Percentiles rank a stretch among this genome's conserved stretches.
These are phyloP conservation scores for Chlorencoelia australis DNA, from an alignment of 2,329 filamentous ascomycete species.

Conservation along the genomic window DNA sequence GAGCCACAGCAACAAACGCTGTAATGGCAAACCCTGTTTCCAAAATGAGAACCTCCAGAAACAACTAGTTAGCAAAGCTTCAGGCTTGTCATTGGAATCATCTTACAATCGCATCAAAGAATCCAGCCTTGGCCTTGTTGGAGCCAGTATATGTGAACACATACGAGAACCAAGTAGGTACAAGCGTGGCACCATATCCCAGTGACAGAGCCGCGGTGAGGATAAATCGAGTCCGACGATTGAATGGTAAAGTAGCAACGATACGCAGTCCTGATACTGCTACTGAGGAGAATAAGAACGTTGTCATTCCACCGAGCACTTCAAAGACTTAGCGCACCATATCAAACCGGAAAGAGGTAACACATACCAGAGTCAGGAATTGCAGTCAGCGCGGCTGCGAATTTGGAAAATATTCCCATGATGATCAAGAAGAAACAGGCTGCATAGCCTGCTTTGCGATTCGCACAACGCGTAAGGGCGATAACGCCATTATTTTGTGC, in stretches of 20 bases:
- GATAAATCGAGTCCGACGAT: conserved; percentile 73
- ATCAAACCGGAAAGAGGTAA: too few species aligned
- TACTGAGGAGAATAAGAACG: conserved; percentile 70
- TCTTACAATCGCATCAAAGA: conserved; percentile 67
- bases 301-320: conserved; percentile 64
- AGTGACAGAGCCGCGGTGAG: conserved; percentile 64
- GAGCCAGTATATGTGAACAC: conserved; percentile 64
- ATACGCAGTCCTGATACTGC: conserved; percentile 71
- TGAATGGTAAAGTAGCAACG: conserved; percentile 61
- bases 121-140: conserved; percentile 59
- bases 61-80: too few species aligned
- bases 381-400: conserved; percentile 66
- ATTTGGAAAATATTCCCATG: conserved; percentile 77
- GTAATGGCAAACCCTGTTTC: conserved; percentile 68
- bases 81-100: too few species aligned
- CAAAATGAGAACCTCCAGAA: conserved; percentile 62
- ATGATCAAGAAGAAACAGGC: conserved; percentile 68
- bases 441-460: conserved; percentile 69
- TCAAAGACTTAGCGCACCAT: too few species aligned
- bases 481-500: conserved; percentile 83
- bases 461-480: conserved; percentile 70
- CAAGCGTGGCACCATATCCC: conserved; percentile 60
- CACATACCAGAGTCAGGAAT: too few species aligned
- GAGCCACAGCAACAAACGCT: conserved; percentile 44
- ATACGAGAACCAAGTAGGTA: conserved; percentile 55